Percentiles rank a stretch among this genome's conserved stretches.
phyloP scores from a whole-genome alignment of 2,329 filamentous ascomycete genomes.

The Sclerotinia trifoliorum region DNA sequence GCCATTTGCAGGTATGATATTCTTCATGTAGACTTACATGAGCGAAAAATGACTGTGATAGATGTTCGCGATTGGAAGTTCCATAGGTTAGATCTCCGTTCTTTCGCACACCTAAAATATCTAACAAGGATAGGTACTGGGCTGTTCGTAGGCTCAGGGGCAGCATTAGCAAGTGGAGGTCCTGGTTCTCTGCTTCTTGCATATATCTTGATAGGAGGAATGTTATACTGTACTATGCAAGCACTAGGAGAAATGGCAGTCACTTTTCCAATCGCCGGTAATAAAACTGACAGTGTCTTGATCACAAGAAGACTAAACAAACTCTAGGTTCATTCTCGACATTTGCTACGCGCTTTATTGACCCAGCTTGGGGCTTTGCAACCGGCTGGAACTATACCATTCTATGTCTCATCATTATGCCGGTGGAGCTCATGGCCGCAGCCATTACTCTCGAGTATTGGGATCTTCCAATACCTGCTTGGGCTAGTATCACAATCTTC shows the following conservation, averaged over 20 bases:
- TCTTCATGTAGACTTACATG: not conserved
- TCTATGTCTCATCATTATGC: conserved; percentile 81
- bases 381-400: conserved; percentile 95
- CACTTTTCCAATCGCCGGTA: conserved; percentile 85
- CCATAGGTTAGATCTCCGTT: conserved; percentile 62
- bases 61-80: conserved; percentile 96
- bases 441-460: conserved; percentile 83
- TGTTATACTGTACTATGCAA: conserved; percentile 90
- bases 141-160: conserved; percentile 81
- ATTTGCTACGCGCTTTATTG: conserved; percentile 90
- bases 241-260: conserved; percentile 91
- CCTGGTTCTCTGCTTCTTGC: conserved; percentile 76
- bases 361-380: conserved; percentile 91
- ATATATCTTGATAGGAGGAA: conserved; percentile 75
- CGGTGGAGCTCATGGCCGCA: conserved; percentile 82
- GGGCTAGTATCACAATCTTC: conserved; percentile 82
- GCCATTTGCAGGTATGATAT: conserved; percentile 57
- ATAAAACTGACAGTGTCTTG: not conserved
- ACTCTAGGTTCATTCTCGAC: conserved; percentile 69
- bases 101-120: too few relatives aligned
- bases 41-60: conserved; percentile 47
- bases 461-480: conserved; percentile 70
- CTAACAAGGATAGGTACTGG: conserved; percentile 61
- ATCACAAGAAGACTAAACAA: not conserved
- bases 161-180: conserved; percentile 67